Evolutionary conservation across 2,329 filamentous ascomycete genomes (phyloP).

Genomic region (Nothophaeocryptopus gaeumannii): DNA sequence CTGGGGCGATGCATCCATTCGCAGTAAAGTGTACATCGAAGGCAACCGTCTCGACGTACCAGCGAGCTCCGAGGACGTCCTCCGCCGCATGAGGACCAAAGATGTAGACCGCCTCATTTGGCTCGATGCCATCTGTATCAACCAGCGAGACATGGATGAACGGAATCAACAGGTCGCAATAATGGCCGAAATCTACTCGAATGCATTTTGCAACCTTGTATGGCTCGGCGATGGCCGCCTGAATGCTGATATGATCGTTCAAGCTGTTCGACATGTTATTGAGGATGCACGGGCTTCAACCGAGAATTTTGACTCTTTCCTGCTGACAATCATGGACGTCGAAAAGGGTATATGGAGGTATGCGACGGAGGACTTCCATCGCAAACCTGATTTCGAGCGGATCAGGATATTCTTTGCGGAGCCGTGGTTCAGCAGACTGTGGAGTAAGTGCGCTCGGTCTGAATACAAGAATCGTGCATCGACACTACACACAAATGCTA

Average conservation of each 20-base stretch:
- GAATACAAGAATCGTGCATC: neutral
- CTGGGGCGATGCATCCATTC: conserved; percentile 9
- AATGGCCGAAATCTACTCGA: conserved; percentile 19
- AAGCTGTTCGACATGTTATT: too few species aligned
- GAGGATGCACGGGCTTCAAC: neutral
- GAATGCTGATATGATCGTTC: neutral
- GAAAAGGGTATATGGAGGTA: too few species aligned
- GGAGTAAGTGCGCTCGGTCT: neutral
- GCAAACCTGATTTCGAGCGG: neutral
- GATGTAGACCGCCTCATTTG: conserved; percentile 8
- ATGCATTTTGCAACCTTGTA: conserved; percentile 2
- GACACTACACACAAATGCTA: neutral
- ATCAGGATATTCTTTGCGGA: too few species aligned
- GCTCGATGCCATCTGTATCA: conserved; percentile 22
- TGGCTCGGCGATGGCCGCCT: conserved; percentile 9
- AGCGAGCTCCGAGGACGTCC: conserved; percentile 1
- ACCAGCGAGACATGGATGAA: conserved; percentile 11
- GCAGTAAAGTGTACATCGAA: conserved; percentile 1
- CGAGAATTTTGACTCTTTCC: neutral
- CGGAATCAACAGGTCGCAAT: conserved; percentile 16
- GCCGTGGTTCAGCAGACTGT: too few species aligned
- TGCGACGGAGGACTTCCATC: too few species aligned
- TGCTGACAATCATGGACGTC: too few species aligned
- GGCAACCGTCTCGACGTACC: neutral
- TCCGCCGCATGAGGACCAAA: conserved; percentile 3